Conservation (phyloP, 177 flowering plant genomes). For the Vitis hybrid region DNA sequence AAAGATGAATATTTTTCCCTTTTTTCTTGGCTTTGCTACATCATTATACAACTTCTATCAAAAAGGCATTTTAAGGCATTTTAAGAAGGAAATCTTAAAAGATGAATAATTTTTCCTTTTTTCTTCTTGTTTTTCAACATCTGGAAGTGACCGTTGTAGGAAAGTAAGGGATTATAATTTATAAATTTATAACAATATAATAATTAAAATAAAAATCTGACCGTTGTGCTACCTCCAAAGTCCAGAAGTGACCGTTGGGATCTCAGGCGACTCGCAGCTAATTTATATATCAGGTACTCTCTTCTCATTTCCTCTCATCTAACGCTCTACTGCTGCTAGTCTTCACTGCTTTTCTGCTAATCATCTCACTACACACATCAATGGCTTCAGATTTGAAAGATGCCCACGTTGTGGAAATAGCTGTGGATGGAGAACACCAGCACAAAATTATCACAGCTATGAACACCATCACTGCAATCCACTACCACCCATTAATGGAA, state of each 20-base stretch:
- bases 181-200: not conserved
- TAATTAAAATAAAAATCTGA: slow-evolving; percentile 10
- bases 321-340: not conserved
- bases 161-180: too few species aligned
- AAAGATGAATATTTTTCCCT: too few species aligned
- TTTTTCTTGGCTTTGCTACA: too few species aligned
- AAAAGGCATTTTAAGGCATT: too few species aligned
- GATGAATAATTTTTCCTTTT: too few species aligned
- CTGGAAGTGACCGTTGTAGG: too few species aligned
- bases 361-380: not conserved
- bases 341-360: not conserved
- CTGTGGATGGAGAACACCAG: slow-evolving; percentile 56
- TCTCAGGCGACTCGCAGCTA: not conserved
- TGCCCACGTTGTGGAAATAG: slow-evolving; percentile 74
- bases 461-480: slow-evolving; percentile 39
- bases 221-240: slow-evolving; percentile 12
- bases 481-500: slow-evolving; percentile 83
- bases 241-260: slow-evolving; percentile 16
- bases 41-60: too few species aligned
- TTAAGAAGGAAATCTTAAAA: too few species aligned
- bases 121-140: too few species aligned
- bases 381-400: slow-evolving; percentile 57
- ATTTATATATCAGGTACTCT: slow-evolving; percentile 13
- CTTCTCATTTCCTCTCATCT: slow-evolving; percentile 1
- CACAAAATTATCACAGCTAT: slow-evolving; percentile 17